A percentile compares a stretch with the other conserved stretches of the same genome.
Conservation (phyloP, 352 stramenopile genomes). For the Globisporangium abappressorium region DNA sequence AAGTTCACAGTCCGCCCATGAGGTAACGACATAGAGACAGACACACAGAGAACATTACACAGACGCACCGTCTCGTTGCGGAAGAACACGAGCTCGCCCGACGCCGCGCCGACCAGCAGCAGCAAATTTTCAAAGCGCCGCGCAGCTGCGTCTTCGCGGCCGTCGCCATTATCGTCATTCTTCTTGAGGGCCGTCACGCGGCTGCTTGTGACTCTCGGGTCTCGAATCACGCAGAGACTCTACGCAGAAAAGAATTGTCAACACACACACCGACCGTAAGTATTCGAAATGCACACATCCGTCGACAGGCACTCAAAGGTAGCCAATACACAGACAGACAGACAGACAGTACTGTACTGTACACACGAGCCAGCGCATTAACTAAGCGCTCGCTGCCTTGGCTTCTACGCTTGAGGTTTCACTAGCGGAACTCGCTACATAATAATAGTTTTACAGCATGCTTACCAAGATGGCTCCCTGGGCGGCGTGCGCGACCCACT, state of each 20-base stretch:
- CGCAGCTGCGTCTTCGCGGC: conserved; percentile 10
- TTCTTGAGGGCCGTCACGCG: not conserved
- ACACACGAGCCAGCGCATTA: conserved; percentile 2
- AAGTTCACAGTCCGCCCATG: not conserved
- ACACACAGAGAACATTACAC: not conserved
- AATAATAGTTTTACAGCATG: too few relatives aligned
- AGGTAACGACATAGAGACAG: not conserved
- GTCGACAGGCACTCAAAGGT: not conserved
- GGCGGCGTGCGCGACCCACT: not conserved
- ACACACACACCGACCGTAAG: not conserved
- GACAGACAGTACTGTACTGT: not conserved
- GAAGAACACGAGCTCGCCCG: conserved; percentile 48
- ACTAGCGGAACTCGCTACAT: not conserved
- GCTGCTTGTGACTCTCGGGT: not conserved
- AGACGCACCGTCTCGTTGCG: conserved; percentile 28
- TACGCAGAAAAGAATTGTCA: not conserved
- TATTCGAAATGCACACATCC: not conserved
- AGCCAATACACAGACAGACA: not conserved
- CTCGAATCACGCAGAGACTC: conserved; percentile 19
- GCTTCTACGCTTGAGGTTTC: not conserved
- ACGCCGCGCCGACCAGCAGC: conserved; percentile 35
- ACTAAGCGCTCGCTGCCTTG: too few relatives aligned
- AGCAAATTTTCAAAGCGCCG: conserved; percentile 21
- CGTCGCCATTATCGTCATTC: not conserved
- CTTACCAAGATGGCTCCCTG: conserved; percentile 16